Base-by-base conservation (phyloP, 192 early-diverging fungal genomes). In the Backusella macrospora region DNA sequence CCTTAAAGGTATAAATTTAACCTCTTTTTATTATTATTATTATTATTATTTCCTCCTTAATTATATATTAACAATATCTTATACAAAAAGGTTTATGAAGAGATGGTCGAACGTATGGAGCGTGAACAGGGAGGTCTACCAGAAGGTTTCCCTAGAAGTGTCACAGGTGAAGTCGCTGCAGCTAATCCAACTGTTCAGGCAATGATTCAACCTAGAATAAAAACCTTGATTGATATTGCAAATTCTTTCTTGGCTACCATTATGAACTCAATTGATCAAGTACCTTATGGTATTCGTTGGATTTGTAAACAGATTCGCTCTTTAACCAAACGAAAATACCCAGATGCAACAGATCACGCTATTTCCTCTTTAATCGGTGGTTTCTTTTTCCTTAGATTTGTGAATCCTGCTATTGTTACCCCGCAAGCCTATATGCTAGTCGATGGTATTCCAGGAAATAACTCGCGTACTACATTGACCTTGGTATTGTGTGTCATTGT, bases 261-360 rank as follows among this genome's bases (percentile, higher is more conserved):
- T 63, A 89, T 98, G n/a, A 83, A 86, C 18, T 91, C 93, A 13
- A 81, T 95, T 7, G 94, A 97, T 63, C 89, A 94, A 77, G 92
- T 95, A 26, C 97, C 97, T 0, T 98, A 96, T 73, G 97, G 96
- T 40, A 98, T 99, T 80, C 90, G 96, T 14, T 99, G 96, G 96
- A 96, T 99, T 64, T 99, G 97, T 81, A 99, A 99, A 78, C 96
- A 99, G 82, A 98, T 99, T 82, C 86, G 92, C 18, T 93, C 90
- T 8, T 83, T 99, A 76, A 95, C 96, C 7, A 95, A 95, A 90
- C 81, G 95, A 68, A 95, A 95, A 81, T 99, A 93, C 83, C 96
- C 96, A 1, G 91, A 98, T 64, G 92, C 93, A 9, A 89, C 94
- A n/a, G 95, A 97, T 67, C 86, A 89, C 49, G 92, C 92, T 13